A percentile compares a stretch with the other conserved stretches of the same genome.
phyloP scores from a whole-genome alignment of 179 eudicot genomes.

The Camellia oleifera region DNA sequence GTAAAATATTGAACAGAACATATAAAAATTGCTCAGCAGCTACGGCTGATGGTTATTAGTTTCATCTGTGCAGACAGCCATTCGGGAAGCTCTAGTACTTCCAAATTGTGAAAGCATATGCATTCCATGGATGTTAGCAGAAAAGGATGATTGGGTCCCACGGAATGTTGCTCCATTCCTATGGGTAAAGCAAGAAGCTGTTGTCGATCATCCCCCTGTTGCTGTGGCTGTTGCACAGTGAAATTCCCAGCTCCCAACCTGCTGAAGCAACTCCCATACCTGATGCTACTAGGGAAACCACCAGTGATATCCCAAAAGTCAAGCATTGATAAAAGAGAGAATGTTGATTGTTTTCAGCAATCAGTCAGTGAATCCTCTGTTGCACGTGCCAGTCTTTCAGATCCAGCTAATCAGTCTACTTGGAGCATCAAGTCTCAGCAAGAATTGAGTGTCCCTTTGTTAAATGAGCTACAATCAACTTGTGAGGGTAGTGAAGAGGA shows the following conservation, averaged over 20 bases:
- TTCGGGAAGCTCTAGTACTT: slow-evolving; percentile 74
- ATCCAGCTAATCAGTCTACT: slow-evolving; percentile 23
- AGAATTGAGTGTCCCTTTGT: slow-evolving; percentile 46
- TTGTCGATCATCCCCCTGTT: slow-evolving; percentile 9
- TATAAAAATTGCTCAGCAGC: background rate
- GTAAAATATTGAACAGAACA: background rate
- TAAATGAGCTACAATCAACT: slow-evolving; percentile 24
- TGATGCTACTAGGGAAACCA: slow-evolving; percentile 2
- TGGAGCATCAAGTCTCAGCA: slow-evolving; percentile 23
- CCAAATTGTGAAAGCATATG: slow-evolving; percentile 75
- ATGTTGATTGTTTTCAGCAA: slow-evolving; percentile 21
- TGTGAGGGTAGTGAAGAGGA: slow-evolving; percentile 23
- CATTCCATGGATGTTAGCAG: slow-evolving; percentile 88
- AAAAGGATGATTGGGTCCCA: slow-evolving; percentile 93
- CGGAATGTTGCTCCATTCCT: slow-evolving; percentile 66
- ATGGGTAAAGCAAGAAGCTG: slow-evolving; percentile 57
- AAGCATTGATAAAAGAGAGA: slow-evolving; percentile 30
- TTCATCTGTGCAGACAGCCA: slow-evolving; percentile 54
- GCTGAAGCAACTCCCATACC: slow-evolving; percentile 20
- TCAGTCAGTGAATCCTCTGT: slow-evolving; percentile 17
- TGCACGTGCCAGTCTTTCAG: slow-evolving; percentile 18
- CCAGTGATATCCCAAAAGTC: slow-evolving; percentile 24
- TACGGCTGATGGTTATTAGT: slow-evolving; percentile 8
- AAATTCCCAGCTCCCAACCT: slow-evolving; percentile 23
- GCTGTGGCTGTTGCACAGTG: slow-evolving; percentile 28